Conservation (phyloP, 1,284 basidiomycete genomes). For the Rhodotorula sp. region DNA sequence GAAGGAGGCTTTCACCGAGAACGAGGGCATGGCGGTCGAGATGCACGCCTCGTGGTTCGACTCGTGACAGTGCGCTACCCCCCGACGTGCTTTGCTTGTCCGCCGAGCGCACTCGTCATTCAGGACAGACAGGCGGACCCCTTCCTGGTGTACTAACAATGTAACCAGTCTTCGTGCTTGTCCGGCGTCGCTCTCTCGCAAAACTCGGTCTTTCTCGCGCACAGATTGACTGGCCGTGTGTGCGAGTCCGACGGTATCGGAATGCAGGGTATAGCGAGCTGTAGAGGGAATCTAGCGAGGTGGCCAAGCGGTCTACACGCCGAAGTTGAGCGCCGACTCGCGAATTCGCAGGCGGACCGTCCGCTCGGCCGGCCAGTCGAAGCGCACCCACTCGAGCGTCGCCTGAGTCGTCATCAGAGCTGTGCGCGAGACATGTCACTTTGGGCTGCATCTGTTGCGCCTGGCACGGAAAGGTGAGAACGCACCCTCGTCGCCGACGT, state of each 20-base stretch:
- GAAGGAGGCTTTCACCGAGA: not conserved
- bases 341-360: conserved; percentile 76
- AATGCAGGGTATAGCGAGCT: not conserved
- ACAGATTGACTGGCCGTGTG: not conserved
- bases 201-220: not conserved
- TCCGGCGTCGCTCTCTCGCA: not conserved
- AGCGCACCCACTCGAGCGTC: conserved; percentile 69
- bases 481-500: conserved; percentile 56
- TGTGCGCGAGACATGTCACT: conserved; percentile 44
- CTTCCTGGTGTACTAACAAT: no score
- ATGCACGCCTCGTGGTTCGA: not conserved
- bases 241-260: not conserved
- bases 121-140: no score
- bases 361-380: conserved; percentile 80
- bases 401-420: conserved; percentile 69
- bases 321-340: conserved; percentile 75
- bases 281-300: not conserved
- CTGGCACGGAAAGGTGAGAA: not conserved
- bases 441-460: not conserved
- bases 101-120: no score
- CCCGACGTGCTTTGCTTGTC: not conserved
- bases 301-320: conserved; percentile 4
- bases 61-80: not conserved
- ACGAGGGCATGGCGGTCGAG: not conserved
- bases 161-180: no score